Evolutionary conservation across 2,329 filamentous ascomycete species (phyloP).

Genomic region (Colletotrichum destructivum): DNA sequence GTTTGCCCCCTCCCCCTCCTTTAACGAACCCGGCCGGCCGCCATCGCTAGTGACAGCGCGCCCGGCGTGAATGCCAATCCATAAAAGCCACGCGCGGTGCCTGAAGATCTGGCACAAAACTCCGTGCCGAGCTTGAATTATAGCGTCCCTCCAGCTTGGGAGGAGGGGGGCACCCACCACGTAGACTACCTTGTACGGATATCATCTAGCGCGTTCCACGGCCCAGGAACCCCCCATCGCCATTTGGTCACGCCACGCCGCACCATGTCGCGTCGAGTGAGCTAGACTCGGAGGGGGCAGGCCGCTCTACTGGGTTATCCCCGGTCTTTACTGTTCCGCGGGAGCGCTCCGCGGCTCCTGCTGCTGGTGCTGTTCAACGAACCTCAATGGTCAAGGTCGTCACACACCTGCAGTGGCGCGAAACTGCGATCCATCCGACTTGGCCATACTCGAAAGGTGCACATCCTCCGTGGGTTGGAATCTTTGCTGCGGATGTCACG

Average conservation of each 20-base stretch:
- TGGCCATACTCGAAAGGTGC: conserved; percentile 35
- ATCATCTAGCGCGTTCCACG: conserved; percentile 10
- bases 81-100: conserved; percentile 20
- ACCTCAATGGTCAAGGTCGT: conserved; percentile 15
- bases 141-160: conserved; percentile 36
- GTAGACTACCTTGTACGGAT: neutral
- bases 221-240: conserved; percentile 13
- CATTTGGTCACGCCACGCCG: conserved; percentile 7
- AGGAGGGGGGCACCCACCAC: neutral
- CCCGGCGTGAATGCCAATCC: conserved; percentile 10
- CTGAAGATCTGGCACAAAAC: conserved; percentile 13
- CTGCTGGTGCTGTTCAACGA: neutral
- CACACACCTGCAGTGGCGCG: conserved; percentile 34
- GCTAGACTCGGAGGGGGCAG: conserved; percentile 20
- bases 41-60: neutral
- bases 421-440: conserved; percentile 29
- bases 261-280: conserved; percentile 8
- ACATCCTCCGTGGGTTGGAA: conserved; percentile 26
- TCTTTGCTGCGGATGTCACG: conserved; percentile 16
- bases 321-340: conserved; percentile 27
- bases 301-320: neutral
- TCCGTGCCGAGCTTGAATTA: conserved; percentile 36
- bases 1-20: neutral
- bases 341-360: conserved; percentile 25
- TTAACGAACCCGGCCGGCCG: conserved; percentile 18